phyloP scores from a whole-genome alignment of 352 stramenopile species.

The Pythium graminicola region DNA sequence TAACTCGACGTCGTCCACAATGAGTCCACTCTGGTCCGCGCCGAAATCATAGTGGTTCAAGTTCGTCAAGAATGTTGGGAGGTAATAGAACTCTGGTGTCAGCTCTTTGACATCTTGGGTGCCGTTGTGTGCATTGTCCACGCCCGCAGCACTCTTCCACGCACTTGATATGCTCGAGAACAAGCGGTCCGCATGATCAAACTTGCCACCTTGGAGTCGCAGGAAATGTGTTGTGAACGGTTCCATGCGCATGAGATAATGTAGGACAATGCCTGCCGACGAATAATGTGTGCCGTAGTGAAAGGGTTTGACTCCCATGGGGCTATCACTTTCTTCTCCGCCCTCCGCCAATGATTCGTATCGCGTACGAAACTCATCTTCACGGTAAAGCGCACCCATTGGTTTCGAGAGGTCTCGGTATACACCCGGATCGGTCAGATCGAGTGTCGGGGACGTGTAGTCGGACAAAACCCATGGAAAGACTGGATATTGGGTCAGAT shows the following conservation, averaged over 20 bases:
- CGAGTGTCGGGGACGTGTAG: conserved; percentile 90
- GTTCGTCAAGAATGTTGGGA: conserved; percentile 95
- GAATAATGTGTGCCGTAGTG: conserved; percentile 96
- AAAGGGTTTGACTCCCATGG: conserved; percentile 54
- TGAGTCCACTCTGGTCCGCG: conserved; percentile 69
- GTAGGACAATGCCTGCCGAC: conserved; percentile 92
- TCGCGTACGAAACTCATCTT: conserved; percentile 66
- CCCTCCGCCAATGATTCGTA: conserved; percentile 54
- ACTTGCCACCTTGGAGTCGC: conserved; percentile 94
- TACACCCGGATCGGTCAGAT: conserved; percentile 88
- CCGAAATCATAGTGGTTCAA: conserved; percentile 94
- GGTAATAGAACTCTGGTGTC: conserved; percentile 97
- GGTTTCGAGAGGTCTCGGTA: conserved; percentile 96
- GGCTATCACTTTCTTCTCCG: conserved; percentile 27
- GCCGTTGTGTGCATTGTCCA: conserved; percentile 58
- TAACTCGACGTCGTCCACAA: conserved; percentile 88
- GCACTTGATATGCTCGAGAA: conserved; percentile 92
- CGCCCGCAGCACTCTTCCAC: conserved; percentile 81
- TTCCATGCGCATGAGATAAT: conserved; percentile 96
- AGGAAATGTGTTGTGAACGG: conserved; percentile 94
- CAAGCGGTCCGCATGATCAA: conserved; percentile 97
- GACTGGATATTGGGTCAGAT: conserved; percentile 97
- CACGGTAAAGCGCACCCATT: conserved; percentile 94
- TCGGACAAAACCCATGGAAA: conserved; percentile 98
- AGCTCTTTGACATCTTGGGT: conserved; percentile 98